Evolutionary conservation across 192 early-diverging fungal species (phyloP), one percentile per base, ranked within the genome.

Genomic region (Tieghemiomyces parasiticus): DNA sequence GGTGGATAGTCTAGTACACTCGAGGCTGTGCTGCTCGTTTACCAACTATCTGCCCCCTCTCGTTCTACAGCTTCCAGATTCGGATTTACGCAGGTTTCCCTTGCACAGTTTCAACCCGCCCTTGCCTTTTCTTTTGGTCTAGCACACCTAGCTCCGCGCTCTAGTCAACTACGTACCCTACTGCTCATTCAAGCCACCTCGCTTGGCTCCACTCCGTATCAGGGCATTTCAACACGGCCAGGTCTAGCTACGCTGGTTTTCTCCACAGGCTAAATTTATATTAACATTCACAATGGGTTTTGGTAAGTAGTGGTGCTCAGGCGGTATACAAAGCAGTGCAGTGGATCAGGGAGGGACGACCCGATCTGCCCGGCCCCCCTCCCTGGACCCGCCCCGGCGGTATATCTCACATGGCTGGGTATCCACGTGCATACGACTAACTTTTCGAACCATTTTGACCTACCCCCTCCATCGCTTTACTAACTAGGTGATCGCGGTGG

Each of bases 301-400:
- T 51, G 65, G 65, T 66, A 62, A 54, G 53, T n/a, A n/a, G n/a
- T n/a, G n/a, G n/a, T n/a, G n/a, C n/a, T n/a, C n/a, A n/a, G n/a
- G n/a, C n/a, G n/a, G n/a, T n/a, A n/a, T n/a, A n/a, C n/a, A 46
- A 24, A 32, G 3, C 34, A 3, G 14, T 13, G 25, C 20, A 60
- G 35, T 67, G 53, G 61, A 62, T 65, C 53, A 70, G 71, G 73
- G 71, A 69, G 69, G 65, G 65, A 69, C 65, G 65, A 71, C 68
- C 64, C 67, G 69, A 68, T 67, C 56, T 63, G 64, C 55, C 29
- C 58, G 19, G 51, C 29, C 35, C 59, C 29, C 50, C 26, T 46
- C 34, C 31, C 22, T 35, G 4, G 28, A 12, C 13, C 16, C 26
- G 24, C 33, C 24, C 4, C 26, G 10, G 33, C 3, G 19, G 33